Conservation (phyloP, 2,329 filamentous ascomycete species). For the Huntiella decipiens region DNA sequence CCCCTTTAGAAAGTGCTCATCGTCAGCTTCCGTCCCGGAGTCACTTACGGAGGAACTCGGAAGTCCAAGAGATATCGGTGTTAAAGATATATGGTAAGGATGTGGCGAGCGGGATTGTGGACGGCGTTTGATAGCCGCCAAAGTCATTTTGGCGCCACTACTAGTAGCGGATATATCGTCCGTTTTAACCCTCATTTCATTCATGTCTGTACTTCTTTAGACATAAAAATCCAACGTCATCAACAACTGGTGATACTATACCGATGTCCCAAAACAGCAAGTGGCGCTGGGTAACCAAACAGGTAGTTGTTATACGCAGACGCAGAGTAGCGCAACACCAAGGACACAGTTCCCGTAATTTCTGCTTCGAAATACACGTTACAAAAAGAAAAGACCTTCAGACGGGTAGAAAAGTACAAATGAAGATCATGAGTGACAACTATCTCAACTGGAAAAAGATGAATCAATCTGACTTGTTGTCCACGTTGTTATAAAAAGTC, state of each 20-base stretch:
- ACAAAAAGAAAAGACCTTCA: no score
- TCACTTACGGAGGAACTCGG: slow-evolving; percentile 35
- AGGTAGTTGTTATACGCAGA: no score
- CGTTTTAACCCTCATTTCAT: not conserved
- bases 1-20: slow-evolving; percentile 75
- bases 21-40: slow-evolving; percentile 86
- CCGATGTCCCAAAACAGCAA: no score
- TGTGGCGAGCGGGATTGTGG: slow-evolving; percentile 44
- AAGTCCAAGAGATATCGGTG: slow-evolving; percentile 22
- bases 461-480: no score
- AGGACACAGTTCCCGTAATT: no score
- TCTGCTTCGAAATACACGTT: no score
- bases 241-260: not conserved
- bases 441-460: no score
- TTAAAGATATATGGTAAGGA: slow-evolving; percentile 36
- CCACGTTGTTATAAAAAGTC: no score
- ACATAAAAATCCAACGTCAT: not conserved
- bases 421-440: no score
- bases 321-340: no score
- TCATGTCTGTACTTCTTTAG: not conserved
- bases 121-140: slow-evolving; percentile 15
- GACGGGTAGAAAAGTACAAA: no score
- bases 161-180: not conserved
- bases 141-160: not conserved
- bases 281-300: no score